Evolutionary conservation across 768 basidiomycete genomes (phyloP).

Genomic region (Pleurotus platypus): DNA sequence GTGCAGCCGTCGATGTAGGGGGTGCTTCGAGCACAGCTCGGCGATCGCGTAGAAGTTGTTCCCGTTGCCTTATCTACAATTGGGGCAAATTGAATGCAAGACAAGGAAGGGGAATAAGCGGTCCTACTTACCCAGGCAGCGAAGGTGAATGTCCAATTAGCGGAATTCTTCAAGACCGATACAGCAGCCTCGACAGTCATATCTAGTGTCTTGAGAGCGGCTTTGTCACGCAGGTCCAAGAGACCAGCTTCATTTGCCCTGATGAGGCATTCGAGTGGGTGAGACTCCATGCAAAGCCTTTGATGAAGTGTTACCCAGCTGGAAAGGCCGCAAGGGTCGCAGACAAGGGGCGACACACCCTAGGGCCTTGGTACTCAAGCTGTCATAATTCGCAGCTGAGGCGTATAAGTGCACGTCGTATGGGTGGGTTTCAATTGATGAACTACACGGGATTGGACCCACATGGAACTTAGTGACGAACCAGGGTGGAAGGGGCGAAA

Average conservation of each 20-base stretch:
- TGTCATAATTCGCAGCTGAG: neutral
- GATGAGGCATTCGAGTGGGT: neutral
- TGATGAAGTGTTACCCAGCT: neutral
- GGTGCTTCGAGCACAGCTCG: neutral
- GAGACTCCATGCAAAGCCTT: slow-evolving; percentile 2
- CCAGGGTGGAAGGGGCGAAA: neutral
- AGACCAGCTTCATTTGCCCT: neutral
- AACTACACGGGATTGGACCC: neutral
- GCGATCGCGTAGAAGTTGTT: neutral
- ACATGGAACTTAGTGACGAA: neutral
- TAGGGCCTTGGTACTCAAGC: neutral
- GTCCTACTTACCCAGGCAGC: neutral
- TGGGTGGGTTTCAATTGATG: neutral
- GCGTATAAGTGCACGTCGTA: neutral
- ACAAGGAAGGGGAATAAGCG: too few relatives aligned
- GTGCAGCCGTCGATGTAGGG: neutral
- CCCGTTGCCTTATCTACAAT: neutral
- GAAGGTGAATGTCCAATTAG: neutral
- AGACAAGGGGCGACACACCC: neutral
- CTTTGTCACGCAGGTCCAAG: neutral
- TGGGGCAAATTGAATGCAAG: neutral
- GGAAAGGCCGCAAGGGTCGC: too few relatives aligned
- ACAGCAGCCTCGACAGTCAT: neutral
- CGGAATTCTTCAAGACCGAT: neutral
- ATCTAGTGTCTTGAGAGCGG: neutral